phyloP scores from a whole-genome alignment of 192 early-diverging fungal genomes.

The Umbelopsis isabellina region DNA sequence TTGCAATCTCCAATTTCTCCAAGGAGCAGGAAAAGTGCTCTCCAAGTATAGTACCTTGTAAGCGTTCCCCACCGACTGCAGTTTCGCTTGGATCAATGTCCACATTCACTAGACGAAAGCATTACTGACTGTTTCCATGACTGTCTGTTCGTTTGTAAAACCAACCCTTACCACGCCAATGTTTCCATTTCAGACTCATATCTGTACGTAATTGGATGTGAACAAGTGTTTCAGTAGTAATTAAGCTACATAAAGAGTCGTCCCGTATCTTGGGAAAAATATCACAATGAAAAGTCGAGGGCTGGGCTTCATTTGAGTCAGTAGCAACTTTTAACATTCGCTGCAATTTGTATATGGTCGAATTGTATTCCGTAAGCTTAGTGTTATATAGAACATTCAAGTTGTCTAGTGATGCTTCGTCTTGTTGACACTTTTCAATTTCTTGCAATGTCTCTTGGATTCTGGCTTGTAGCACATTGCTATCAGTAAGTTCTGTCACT shows the following conservation, averaged over 20 bases:
- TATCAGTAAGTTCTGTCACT: background rate
- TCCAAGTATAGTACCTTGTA: no score
- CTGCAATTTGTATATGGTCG: slow-evolving; percentile 4
- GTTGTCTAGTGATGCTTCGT: background rate
- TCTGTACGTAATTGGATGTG: background rate
- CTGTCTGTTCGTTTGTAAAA: background rate
- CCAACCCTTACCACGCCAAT: background rate
- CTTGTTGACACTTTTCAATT: slow-evolving; percentile 1
- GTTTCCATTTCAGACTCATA: background rate
- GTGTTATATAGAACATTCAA: background rate
- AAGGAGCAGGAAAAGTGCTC: no score
- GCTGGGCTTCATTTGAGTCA: background rate
- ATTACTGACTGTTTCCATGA: no score
- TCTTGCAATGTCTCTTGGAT: background rate
- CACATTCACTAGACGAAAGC: no score
- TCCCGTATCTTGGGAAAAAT: background rate
- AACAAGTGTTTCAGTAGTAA: background rate
- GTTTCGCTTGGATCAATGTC: no score
- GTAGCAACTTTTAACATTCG: background rate
- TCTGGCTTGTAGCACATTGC: background rate
- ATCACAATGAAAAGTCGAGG: background rate
- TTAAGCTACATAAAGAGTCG: background rate
- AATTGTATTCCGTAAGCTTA: background rate
- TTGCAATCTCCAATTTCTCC: no score
- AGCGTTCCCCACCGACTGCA: no score